Evolutionary conservation across 306 rosid genomes (phyloP), one percentile per base, ranked within the genome.

Genomic region (Alnus glutinosa): DNA sequence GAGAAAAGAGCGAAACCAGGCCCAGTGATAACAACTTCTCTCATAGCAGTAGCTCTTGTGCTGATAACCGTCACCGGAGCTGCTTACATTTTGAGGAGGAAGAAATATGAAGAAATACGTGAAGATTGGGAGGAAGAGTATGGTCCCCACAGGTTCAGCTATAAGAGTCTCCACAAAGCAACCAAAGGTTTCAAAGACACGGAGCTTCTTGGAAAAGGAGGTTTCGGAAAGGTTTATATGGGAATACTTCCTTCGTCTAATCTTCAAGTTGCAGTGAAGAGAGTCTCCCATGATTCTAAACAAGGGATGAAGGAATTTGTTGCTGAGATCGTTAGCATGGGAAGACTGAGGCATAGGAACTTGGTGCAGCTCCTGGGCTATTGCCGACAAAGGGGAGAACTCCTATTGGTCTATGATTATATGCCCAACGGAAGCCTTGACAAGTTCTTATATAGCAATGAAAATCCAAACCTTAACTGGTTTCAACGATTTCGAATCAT

Each of bases 341-440:
- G 36, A 34, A 34, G 36, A 2, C 36, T 34, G 2, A 34, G 36
- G 36, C 36, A 34, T 34, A 34, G 36, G 36, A 34, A 34, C 2
- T 34, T 34, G 36, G 36, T 34, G 36, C 36, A 34, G 36, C 36
- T 34, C 36, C 36, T 34, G 2, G 36, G 36, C 36, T 34, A 34
- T 34, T 34, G 36, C 36, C 36, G 36, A 2, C 36, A 2, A 3
- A 78, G 51, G 50, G 79, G 81, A 0, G 87, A 86, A 63, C 74
- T 86, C 49, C 70, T 80, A 9, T 42, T 83, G 75, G 85, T 83
- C 18, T 86, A 86, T 16, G 89, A 83, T 5, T 83, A 73, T 55
- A 86, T 86, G 89, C 68, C 78, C 7, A 86, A 81, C 23, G 85
- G 89, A 72, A 86, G 89, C 77, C 75, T 86, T 5, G 83, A 83